Conservation (phyloP, 305 asterid genomes). For the Fraxinus sp. region DNA sequence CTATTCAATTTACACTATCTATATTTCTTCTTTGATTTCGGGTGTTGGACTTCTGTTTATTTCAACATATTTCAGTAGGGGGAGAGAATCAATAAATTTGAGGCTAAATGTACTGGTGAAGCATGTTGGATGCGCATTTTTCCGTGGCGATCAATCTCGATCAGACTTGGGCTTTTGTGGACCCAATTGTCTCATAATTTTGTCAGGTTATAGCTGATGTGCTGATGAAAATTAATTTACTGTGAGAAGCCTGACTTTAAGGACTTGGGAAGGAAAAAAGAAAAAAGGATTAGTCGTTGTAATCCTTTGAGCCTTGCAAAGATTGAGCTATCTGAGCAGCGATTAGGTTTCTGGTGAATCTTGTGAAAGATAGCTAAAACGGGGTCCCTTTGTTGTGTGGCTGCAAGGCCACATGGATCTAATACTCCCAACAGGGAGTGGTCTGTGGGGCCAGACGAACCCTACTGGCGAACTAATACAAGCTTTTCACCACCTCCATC, state of each 20-base stretch:
- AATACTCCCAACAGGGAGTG: slow-evolving; percentile 81
- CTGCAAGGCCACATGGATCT: slow-evolving; percentile 99
- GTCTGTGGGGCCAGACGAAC: slow-evolving; percentile 93
- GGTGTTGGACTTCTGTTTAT: slow-evolving; percentile 10
- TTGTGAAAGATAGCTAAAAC: slow-evolving; percentile 82
- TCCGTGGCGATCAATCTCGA: neutral
- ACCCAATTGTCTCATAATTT: neutral
- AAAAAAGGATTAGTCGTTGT: slow-evolving; percentile 10
- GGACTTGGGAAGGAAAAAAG: neutral
- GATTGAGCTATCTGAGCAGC: slow-evolving; percentile 27
- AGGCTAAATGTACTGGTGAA: neutral
- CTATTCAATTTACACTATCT: neutral
- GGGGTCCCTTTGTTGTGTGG: slow-evolving; percentile 99
- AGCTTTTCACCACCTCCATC: slow-evolving; percentile 96
- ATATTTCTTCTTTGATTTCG: slow-evolving; percentile 16
- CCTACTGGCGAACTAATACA: slow-evolving; percentile 90
- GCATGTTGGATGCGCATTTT: neutral
- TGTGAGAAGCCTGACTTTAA: slow-evolving; percentile 12
- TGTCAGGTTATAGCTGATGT: neutral
- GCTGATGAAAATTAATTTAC: neutral
- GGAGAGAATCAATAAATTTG: slow-evolving; percentile 6
- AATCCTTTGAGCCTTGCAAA: slow-evolving; percentile 20
- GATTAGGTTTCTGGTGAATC: slow-evolving; percentile 36
- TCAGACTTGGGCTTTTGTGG: neutral
- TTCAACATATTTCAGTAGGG: slow-evolving; percentile 10